These are phyloP conservation scores for Chara braunii DNA, from an alignment of 139 green algal genomes.

Conservation along the genomic window DNA sequence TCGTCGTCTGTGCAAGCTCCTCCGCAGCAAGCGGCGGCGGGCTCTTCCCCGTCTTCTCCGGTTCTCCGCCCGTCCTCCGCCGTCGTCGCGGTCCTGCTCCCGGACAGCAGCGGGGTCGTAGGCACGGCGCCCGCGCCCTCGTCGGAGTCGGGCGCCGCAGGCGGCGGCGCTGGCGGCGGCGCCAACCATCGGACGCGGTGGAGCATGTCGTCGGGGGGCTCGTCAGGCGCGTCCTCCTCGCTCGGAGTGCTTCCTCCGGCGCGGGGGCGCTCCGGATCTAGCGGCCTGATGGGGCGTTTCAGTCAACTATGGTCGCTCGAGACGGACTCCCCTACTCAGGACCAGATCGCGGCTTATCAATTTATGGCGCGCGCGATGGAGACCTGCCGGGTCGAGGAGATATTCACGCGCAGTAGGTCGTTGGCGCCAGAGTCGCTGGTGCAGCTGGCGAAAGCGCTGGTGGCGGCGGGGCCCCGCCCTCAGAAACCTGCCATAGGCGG, in stretches of 20 bases:
- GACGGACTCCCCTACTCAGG: slow-evolving; percentile 30
- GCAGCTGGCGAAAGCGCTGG: slow-evolving; percentile 71
- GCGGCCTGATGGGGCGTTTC: slow-evolving; percentile 42
- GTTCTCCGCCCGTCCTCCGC: background rate
- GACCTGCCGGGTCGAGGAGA: slow-evolving; percentile 68
- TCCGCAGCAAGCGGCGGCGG: too few relatives aligned
- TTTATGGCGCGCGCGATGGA: slow-evolving; percentile 44
- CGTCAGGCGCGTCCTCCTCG: too few relatives aligned
- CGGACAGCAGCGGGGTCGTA: too few relatives aligned
- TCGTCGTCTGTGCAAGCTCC: too few relatives aligned
- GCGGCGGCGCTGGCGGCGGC: too few relatives aligned
- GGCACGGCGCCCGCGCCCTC: too few relatives aligned
- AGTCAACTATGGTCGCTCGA: slow-evolving; percentile 39
- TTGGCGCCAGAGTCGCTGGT: slow-evolving; percentile 65
- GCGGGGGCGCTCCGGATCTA: too few relatives aligned
- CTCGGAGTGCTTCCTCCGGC: too few relatives aligned
- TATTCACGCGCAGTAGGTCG: slow-evolving; percentile 83
- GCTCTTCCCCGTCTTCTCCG: background rate
- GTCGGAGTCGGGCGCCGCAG: too few relatives aligned
- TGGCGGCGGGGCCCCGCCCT: slow-evolving; percentile 48
- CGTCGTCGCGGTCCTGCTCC: too few relatives aligned
- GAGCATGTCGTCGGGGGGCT: too few relatives aligned
- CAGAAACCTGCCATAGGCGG: background rate
- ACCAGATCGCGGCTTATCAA: slow-evolving; percentile 39
- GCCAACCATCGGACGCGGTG: too few relatives aligned